A percentile compares a stretch with the other conserved stretches of the same genome.
These are phyloP conservation scores for Phytophthora constricta DNA, from an alignment of 352 stramenopile species.

Conservation along the genomic window DNA sequence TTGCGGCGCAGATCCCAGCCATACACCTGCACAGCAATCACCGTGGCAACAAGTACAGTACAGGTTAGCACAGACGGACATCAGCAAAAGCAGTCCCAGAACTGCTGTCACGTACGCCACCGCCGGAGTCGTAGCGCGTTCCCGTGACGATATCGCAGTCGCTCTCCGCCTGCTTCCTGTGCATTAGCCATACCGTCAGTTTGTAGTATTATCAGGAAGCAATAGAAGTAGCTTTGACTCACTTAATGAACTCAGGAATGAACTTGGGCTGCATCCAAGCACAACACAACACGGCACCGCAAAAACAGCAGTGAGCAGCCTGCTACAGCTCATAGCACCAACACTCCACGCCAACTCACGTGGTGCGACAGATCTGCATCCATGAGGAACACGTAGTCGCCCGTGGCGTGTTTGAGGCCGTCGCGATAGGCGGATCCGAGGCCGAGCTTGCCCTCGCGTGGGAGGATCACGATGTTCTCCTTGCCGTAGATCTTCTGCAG, in stretches of 20 bases:
- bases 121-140: slow-evolving; percentile 93
- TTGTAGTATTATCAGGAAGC: too few species aligned
- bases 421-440: slow-evolving; percentile 97
- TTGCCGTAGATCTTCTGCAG: slow-evolving; percentile 93
- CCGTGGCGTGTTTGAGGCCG: slow-evolving; percentile 92
- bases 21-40: slow-evolving; percentile 72
- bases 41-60: slow-evolving; percentile 6
- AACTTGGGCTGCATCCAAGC: slow-evolving; percentile 91
- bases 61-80: neutral
- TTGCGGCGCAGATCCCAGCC: slow-evolving; percentile 98
- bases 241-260: slow-evolving; percentile 94
- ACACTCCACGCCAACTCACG: slow-evolving; percentile 40
- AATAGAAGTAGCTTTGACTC: slow-evolving; percentile 4
- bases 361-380: slow-evolving; percentile 99
- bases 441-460: slow-evolving; percentile 95
- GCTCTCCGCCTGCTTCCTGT: slow-evolving; percentile 72
- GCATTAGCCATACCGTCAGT: too few species aligned
- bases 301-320: neutral
- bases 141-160: slow-evolving; percentile 96
- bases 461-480: slow-evolving; percentile 93
- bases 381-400: slow-evolving; percentile 98
- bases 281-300: too few species aligned
- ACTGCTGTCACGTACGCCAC: slow-evolving; percentile 80
- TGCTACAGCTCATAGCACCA: neutral
- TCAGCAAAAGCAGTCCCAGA: neutral